Evolutionary conservation across 257 asterid species (phyloP).

Genomic region (Asclepias syriaca): DNA sequence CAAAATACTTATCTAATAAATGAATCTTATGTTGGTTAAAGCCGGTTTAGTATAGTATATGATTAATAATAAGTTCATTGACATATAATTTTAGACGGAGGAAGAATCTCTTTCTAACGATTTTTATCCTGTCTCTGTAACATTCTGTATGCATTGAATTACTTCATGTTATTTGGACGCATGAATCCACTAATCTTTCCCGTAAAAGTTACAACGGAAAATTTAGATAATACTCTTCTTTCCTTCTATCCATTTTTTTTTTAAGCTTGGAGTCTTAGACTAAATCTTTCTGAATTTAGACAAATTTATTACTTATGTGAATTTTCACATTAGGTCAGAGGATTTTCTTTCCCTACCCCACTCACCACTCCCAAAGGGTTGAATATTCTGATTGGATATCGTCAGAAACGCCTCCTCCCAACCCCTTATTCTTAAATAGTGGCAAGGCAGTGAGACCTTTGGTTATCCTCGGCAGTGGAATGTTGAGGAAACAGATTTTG

Average conservation of each 20-base stretch:
- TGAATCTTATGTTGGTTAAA: not conserved
- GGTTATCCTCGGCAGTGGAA: not conserved
- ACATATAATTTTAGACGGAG: too few species aligned
- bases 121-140: not conserved
- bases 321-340: not conserved
- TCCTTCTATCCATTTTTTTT: too few species aligned
- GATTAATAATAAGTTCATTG: too few species aligned
- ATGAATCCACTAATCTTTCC: constrained; percentile 23
- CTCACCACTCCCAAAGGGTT: not conserved
- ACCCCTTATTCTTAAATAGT: not conserved
- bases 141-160: constrained; percentile 5
- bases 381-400: constrained; percentile 6
- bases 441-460: not conserved
- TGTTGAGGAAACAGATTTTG: constrained; percentile 17
- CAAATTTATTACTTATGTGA: not conserved
- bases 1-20: too few species aligned
- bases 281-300: constrained; percentile 9
- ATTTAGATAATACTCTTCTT: constrained; percentile 3
- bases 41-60: not conserved
- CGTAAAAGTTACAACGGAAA: constrained; percentile 21
- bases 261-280: too few species aligned
- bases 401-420: not conserved
- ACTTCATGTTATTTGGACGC: constrained; percentile 14
- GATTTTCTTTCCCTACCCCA: not conserved
- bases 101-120: not conserved